These are phyloP conservation scores for Aspergillus vadensis DNA, from an alignment of 2,329 filamentous ascomycete genomes.

Conservation along the genomic window DNA sequence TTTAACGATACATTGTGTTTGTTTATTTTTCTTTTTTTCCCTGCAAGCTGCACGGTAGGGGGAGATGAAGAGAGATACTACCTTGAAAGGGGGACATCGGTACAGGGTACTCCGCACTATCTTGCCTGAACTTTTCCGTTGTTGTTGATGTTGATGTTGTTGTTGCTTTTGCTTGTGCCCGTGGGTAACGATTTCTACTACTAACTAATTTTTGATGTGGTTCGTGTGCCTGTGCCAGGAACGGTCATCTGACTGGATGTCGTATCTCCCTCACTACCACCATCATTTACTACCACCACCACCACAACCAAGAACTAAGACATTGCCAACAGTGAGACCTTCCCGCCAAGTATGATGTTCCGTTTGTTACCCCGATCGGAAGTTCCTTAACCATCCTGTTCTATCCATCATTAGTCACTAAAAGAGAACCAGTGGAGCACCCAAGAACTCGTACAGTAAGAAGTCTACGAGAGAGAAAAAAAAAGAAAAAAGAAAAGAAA, in stretches of 20 bases:
- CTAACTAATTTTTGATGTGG: neutral
- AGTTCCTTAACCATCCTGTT: neutral
- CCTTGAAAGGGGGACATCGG: neutral
- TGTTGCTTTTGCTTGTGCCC: neutral
- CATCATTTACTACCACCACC: neutral
- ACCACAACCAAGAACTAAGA: neutral
- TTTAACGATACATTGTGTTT: neutral
- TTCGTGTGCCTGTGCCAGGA: constrained; percentile 1
- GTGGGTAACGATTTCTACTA: neutral
- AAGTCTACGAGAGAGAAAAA: neutral
- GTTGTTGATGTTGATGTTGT: neutral
- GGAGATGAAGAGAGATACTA: neutral
- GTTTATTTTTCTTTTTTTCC: neutral
- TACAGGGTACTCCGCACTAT: neutral
- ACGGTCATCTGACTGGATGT: neutral
- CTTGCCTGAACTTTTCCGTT: neutral
- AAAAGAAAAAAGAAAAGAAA: neutral
- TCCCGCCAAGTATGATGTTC: neutral
- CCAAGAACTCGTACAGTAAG: too few species aligned
- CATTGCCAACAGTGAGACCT: neutral
- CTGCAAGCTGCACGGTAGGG: neutral
- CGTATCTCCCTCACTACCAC: neutral
- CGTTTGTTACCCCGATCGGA: neutral
- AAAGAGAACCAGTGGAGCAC: too few species aligned
- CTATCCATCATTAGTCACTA: too few species aligned